Percentiles rank a stretch among this genome's conserved stretches.
phyloP scores from a whole-genome alignment of 2,329 filamentous ascomycete species.

The Niveomyces coronatus region DNA sequence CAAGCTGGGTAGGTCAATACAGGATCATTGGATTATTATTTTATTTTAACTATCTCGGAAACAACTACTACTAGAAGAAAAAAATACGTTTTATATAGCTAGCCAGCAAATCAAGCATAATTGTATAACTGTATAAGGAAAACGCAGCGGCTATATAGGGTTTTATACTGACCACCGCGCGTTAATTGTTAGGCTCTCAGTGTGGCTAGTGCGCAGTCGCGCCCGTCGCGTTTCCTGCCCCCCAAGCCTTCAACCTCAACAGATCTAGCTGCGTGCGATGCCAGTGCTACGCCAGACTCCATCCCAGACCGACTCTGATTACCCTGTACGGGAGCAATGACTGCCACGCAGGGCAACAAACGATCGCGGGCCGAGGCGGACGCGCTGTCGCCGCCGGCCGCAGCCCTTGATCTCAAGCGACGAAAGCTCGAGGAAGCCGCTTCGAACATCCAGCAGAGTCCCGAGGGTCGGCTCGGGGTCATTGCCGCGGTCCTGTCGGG shows the following conservation, averaged over 20 bases:
- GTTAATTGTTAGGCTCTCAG: conserved; percentile 4
- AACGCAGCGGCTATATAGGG: too few species aligned
- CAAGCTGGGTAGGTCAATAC: too few species aligned
- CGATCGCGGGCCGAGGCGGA: conserved; percentile 5
- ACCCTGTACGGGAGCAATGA: conserved; percentile 1
- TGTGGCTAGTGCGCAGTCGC: background rate
- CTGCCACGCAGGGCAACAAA: conserved; percentile 2
- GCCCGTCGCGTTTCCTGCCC: conserved; percentile 5
- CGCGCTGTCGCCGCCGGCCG: conserved; percentile 4
- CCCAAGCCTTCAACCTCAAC: background rate
- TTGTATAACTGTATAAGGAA: too few species aligned
- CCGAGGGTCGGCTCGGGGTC: conserved; percentile 10
- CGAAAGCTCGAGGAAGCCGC: background rate
- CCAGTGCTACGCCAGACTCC: background rate
- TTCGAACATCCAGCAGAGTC: background rate
- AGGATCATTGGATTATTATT: background rate
- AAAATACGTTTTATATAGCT: too few species aligned
- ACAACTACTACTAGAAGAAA: too few species aligned
- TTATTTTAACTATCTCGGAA: background rate
- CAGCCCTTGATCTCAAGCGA: conserved; percentile 7
- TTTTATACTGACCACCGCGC: background rate
- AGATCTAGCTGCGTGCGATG: conserved; percentile 1
- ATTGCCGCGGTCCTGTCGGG: conserved; percentile 23
- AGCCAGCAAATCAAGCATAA: background rate
- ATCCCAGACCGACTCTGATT: background rate